A percentile compares a stretch with the other conserved stretches of the same genome.
phyloP scores from a whole-genome alignment of 2,329 filamentous ascomycete species.

The Teratosphaeria gauchensis region DNA sequence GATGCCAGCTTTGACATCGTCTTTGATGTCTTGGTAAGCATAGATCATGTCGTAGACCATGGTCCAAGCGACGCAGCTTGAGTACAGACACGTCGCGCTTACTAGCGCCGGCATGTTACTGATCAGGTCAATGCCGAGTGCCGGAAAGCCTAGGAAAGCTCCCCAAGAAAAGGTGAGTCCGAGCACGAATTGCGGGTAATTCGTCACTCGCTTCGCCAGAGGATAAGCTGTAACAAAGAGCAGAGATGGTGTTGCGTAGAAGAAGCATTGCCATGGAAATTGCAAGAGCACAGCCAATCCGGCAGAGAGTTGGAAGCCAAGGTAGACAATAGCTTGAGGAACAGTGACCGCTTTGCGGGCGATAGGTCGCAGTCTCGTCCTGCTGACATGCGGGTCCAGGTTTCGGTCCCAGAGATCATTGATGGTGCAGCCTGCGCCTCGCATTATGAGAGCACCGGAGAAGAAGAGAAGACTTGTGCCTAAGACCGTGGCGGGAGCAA shows the following conservation, averaged over 20 bases:
- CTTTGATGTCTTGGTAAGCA: conserved; percentile 82
- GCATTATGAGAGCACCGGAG: conserved; percentile 71
- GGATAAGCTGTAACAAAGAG: conserved; percentile 67
- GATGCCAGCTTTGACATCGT: conserved; percentile 77
- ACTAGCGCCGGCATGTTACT: conserved; percentile 51
- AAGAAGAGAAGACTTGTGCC: conserved; percentile 61
- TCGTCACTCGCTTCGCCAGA: conserved; percentile 73
- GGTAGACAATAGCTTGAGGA: conserved; percentile 61
- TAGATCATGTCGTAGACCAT: conserved; percentile 89
- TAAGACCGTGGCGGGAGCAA: conserved; percentile 51
- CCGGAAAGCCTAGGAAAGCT: conserved; percentile 78
- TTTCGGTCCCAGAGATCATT: conserved; percentile 88
- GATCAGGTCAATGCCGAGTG: conserved; percentile 67
- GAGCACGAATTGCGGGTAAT: conserved; percentile 77
- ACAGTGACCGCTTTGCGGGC: conserved; percentile 69
- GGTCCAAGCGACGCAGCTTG: conserved; percentile 76
- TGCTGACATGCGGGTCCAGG: conserved; percentile 67
- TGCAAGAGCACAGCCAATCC: conserved; percentile 67
- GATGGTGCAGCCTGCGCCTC: conserved; percentile 77
- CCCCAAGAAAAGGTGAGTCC: conserved; percentile 85
- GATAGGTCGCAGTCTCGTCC: conserved; percentile 70
- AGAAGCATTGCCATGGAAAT: conserved; percentile 64
- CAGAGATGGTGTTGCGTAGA: conserved; percentile 67
- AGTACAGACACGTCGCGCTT: conserved; percentile 61
- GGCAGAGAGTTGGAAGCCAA: conserved; percentile 61